These are phyloP conservation scores for Rhamnella rubrinervis DNA, from an alignment of 331 rosid genomes.

Conservation along the genomic window DNA sequence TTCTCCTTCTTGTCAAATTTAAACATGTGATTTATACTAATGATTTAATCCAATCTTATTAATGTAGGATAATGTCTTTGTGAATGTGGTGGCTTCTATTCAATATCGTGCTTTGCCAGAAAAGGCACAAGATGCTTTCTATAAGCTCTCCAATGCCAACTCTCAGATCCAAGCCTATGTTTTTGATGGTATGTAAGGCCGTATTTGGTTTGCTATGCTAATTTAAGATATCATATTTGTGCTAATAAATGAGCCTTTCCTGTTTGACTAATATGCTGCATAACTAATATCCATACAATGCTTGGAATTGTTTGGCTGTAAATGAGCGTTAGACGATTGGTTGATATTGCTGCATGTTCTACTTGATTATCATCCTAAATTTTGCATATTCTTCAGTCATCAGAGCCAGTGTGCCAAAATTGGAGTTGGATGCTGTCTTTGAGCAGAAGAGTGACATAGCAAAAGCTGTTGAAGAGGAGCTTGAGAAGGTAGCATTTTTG, in stretches of 20 bases:
- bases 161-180: slow-evolving; percentile 78
- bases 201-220: slow-evolving; percentile 13
- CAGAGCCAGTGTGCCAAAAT: slow-evolving; percentile 75
- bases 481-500: slow-evolving; percentile 51
- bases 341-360: slow-evolving; percentile 1
- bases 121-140: slow-evolving; percentile 75
- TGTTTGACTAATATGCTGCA: too few species aligned
- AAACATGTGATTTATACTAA: slow-evolving; percentile 6
- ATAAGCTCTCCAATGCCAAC: slow-evolving; percentile 71
- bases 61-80: slow-evolving; percentile 71
- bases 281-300: too few species aligned
- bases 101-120: slow-evolving; percentile 69
- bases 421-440: slow-evolving; percentile 69
- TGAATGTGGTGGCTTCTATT: slow-evolving; percentile 67
- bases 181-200: slow-evolving; percentile 58
- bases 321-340: slow-evolving; percentile 11
- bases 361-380: slow-evolving; percentile 13
- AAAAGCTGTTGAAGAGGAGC: slow-evolving; percentile 67
- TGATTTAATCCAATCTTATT: slow-evolving; percentile 18
- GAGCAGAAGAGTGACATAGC: slow-evolving; percentile 82
- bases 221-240: neutral
- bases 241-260: neutral
- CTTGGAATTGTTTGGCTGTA: too few species aligned
- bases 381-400: slow-evolving; percentile 47
- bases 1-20: neutral